Conservation (phyloP, 2,329 filamentous ascomycete species). For the Tolypocladium amazonense region DNA sequence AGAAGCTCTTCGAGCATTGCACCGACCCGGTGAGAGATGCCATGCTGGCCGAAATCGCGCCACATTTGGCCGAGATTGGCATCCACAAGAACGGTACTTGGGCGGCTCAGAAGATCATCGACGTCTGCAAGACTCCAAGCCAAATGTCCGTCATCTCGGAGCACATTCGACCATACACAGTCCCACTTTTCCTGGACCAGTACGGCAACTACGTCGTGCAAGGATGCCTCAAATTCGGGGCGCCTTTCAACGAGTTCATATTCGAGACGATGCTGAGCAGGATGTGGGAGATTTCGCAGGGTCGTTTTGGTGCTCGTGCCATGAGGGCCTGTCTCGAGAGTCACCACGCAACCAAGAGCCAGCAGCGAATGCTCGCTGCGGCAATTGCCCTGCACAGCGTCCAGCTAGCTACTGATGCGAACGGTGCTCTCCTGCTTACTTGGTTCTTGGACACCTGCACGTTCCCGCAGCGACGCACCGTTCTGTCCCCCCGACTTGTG, state of each 20-base stretch:
- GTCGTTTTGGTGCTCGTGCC: conserved; percentile 85
- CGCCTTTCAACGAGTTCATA: conserved; percentile 89
- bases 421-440: conserved; percentile 84
- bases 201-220: conserved; percentile 98
- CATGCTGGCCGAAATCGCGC: conserved; percentile 81
- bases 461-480: conserved; percentile 81
- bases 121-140: conserved; percentile 74
- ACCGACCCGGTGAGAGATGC: conserved; percentile 81
- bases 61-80: conserved; percentile 91
- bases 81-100: conserved; percentile 99
- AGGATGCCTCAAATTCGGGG: conserved; percentile 84
- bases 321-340: conserved; percentile 97
- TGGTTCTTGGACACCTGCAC: conserved; percentile 99
- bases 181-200: conserved; percentile 90
- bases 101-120: conserved; percentile 99
- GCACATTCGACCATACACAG: conserved; percentile 72
- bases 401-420: conserved; percentile 90
- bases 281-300: conserved; percentile 90
- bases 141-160: conserved; percentile 83
- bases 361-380: conserved; percentile 89
- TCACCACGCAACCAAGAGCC: conserved; percentile 88
- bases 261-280: conserved; percentile 93
- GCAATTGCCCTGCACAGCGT: conserved; percentile 95
- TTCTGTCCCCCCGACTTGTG: conserved; percentile 83
- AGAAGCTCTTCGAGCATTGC: conserved; percentile 96